Percentiles rank a stretch among this genome's conserved stretches.
These are phyloP conservation scores for Collariella sp. DNA, from an alignment of 495 filamentous ascomycete species.

Conservation along the genomic window DNA sequence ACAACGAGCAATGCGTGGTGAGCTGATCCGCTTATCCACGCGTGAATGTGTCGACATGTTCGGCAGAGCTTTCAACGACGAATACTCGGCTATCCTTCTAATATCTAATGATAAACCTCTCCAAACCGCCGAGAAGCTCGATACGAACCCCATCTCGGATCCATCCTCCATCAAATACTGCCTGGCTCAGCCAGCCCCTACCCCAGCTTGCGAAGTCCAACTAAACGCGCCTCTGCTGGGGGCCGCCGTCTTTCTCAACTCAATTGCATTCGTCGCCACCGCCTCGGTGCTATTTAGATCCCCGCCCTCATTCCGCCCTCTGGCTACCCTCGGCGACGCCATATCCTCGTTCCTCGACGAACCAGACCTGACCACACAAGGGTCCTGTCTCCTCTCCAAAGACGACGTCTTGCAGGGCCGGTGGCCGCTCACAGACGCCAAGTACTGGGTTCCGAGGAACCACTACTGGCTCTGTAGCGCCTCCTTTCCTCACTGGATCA, in stretches of 20 bases:
- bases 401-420: slow-evolving; percentile 30
- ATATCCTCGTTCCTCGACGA: slow-evolving; percentile 38
- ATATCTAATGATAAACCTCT: slow-evolving; percentile 25
- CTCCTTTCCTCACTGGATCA: slow-evolving; percentile 30
- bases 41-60: slow-evolving; percentile 24
- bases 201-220: slow-evolving; percentile 30
- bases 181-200: slow-evolving; percentile 21
- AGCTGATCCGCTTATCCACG: slow-evolving; percentile 23
- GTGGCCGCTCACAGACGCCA: slow-evolving; percentile 29
- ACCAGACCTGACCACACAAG: slow-evolving; percentile 31
- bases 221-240: slow-evolving; percentile 36
- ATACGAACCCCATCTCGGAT: slow-evolving; percentile 8
- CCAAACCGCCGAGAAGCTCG: slow-evolving; percentile 16
- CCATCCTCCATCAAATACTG: slow-evolving; percentile 25
- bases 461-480: slow-evolving; percentile 37
- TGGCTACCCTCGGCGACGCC: slow-evolving; percentile 39
- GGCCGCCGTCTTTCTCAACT: slow-evolving; percentile 33
- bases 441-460: slow-evolving; percentile 31
- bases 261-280: slow-evolving; percentile 29
- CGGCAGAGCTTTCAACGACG: slow-evolving; percentile 23
- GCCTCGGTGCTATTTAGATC: slow-evolving; percentile 29
- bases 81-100: slow-evolving; percentile 29
- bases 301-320: slow-evolving; percentile 26
- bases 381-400: slow-evolving; percentile 34
- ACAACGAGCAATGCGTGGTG: slow-evolving; percentile 17